phyloP scores from a whole-genome alignment of 1,139 yeast genomes.

The Hanseniaspora gamundiae region DNA sequence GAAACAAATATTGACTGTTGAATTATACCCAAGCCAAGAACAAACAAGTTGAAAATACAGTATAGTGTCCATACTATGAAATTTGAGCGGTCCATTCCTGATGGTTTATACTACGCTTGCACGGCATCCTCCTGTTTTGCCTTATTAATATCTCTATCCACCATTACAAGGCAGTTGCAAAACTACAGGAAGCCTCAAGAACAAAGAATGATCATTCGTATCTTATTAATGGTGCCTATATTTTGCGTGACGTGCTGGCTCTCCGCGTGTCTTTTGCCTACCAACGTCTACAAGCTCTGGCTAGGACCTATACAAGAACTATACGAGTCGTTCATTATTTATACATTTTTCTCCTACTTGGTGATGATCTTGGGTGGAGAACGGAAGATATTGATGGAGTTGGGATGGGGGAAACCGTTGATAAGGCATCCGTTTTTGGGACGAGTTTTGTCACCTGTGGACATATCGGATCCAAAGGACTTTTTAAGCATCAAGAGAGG shows the following conservation, averaged over 20 bases:
- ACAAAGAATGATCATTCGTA: constrained; percentile 76
- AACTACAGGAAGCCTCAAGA: constrained; percentile 85
- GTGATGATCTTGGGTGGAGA: constrained; percentile 89
- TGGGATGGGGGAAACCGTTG: constrained; percentile 65
- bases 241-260: constrained; percentile 46
- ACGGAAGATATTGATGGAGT: constrained; percentile 57
- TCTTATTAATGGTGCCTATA: constrained; percentile 47
- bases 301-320: constrained; percentile 76
- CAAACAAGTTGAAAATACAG: too few species aligned
- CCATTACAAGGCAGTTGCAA: constrained; percentile 40
- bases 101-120: constrained; percentile 5
- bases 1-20: too few species aligned
- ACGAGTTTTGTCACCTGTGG: constrained; percentile 43
- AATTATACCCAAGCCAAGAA: not conserved
- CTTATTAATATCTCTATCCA: constrained; percentile 29
- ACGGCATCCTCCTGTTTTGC: constrained; percentile 16
- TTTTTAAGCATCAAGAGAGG: constrained; percentile 73
- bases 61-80: too few species aligned
- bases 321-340: constrained; percentile 91
- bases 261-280: constrained; percentile 39
- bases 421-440: constrained; percentile 55
- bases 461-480: constrained; percentile 76
- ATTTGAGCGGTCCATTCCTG: constrained; percentile 8
- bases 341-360: constrained; percentile 76
- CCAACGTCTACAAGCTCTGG: constrained; percentile 27